Evolutionary conservation across 805 yeast genomes (phyloP).

Genomic region (Debaryomyces tyrocola): DNA sequence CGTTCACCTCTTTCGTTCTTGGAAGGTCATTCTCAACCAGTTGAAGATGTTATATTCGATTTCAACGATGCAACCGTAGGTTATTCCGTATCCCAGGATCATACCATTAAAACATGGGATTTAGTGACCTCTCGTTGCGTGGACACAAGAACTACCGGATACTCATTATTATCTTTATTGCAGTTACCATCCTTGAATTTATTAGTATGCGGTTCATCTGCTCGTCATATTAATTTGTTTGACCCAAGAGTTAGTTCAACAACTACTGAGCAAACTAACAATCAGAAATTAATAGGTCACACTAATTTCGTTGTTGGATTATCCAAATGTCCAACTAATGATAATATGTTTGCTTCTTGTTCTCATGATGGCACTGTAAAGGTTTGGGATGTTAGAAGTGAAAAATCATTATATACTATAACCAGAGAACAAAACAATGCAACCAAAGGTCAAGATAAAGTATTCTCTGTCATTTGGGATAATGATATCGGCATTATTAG

Average conservation of each 20-base stretch:
- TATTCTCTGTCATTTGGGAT: constrained; percentile 88
- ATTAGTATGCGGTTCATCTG: constrained; percentile 92
- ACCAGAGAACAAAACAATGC: constrained; percentile 61
- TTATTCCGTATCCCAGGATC: constrained; percentile 95
- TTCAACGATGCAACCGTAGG: constrained; percentile 73
- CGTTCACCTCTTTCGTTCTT: constrained; percentile 78
- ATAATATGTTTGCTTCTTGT: constrained; percentile 81
- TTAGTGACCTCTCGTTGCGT: constrained; percentile 80
- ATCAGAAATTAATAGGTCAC: constrained; percentile 76
- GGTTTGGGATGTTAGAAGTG: constrained; percentile 94
- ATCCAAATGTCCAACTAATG: constrained; percentile 72
- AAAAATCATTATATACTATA: constrained; percentile 76
- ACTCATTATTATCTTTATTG: constrained; percentile 73
- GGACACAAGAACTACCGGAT: constrained; percentile 85
- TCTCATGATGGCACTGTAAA: constrained; percentile 97
- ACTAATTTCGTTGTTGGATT: constrained; percentile 84
- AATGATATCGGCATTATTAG: constrained; percentile 76
- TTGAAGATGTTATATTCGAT: constrained; percentile 80
- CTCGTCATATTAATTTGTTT: constrained; percentile 92
- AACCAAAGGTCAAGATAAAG: constrained; percentile 54
- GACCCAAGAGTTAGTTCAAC: constrained; percentile 79
- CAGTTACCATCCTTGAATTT: constrained; percentile 67
- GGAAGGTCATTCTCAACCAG: constrained; percentile 84
- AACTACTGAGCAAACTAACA: constrained; percentile 53
- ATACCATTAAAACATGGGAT: constrained; percentile 95